Percentiles rank a stretch among this genome's conserved stretches.
phyloP scores from a whole-genome alignment of 2,329 filamentous ascomycete genomes.

The Grosmannia huntii region DNA sequence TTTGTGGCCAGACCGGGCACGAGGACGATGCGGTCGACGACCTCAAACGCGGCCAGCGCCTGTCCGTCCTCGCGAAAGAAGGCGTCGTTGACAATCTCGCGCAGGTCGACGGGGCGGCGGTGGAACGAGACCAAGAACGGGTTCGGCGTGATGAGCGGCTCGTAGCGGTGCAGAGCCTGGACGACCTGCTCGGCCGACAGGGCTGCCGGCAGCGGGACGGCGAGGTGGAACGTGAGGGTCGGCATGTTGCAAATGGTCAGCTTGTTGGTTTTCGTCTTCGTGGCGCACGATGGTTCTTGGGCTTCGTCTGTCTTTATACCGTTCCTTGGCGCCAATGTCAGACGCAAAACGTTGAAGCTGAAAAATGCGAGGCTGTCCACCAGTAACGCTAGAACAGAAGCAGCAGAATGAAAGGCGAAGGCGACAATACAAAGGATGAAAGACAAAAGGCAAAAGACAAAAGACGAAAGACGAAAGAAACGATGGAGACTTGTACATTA shows the following conservation, averaged over 20 bases:
- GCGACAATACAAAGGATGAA: background rate
- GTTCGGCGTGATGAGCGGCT: slow-evolving; percentile 27
- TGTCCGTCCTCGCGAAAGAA: slow-evolving; percentile 25
- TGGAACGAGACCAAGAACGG: slow-evolving; percentile 25
- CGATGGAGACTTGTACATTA: background rate
- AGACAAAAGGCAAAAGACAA: background rate
- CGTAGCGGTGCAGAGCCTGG: slow-evolving; percentile 25
- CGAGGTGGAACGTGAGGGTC: slow-evolving; percentile 23
- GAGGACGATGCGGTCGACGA: slow-evolving; percentile 24
- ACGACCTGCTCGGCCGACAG: slow-evolving; percentile 25
- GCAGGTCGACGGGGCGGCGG: slow-evolving; percentile 20
- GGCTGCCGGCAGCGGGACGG: slow-evolving; percentile 27
- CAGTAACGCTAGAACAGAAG: background rate
- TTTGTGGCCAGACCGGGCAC: slow-evolving; percentile 26
- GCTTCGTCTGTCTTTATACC: too few relatives aligned
- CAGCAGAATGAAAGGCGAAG: background rate
- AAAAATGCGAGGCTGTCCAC: background rate
- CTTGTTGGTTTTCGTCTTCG: too few relatives aligned
- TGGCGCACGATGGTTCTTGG: background rate
- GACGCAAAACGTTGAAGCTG: too few relatives aligned
- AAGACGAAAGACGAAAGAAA: background rate
- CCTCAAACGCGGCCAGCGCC: slow-evolving; percentile 18
- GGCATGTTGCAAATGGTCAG: slow-evolving; percentile 14
- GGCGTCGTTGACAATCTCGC: slow-evolving; percentile 24
- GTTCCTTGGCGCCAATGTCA: too few relatives aligned